Base-by-base conservation (phyloP, 2,329 filamentous ascomycete genomes). In the Coniochaeta pulveracea region DNA sequence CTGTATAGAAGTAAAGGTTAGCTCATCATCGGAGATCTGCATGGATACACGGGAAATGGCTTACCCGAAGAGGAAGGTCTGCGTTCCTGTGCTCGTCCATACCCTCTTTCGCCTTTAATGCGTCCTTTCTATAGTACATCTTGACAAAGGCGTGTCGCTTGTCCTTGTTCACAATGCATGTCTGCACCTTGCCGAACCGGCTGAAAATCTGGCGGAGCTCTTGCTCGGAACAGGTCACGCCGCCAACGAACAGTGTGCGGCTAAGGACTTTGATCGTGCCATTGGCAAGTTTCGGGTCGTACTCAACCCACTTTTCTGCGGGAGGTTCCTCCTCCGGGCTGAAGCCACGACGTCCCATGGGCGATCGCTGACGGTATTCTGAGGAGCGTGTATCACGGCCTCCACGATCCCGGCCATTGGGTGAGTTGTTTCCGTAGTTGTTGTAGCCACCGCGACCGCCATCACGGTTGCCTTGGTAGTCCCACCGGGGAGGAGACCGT, bases 61-160 rank as follows among this genome's bases (percentile, higher is more conserved):
- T 62, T 67, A 82, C 77, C 46, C 81, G 72, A 34, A 85, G 73
- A 43, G 85, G 75, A 46, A 82, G 72, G 33, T 85, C 80, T 5
- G 79, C 69, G 38, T 77, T 72, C 42, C 81, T 76, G 40, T 76
- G 74, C 34, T 76, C 77, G 54, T 95, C 88, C 77, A 96, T 94
- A 33, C 78, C 84, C 23, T 81, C 74, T 53, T 93, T 93, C 33
- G 91, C 91, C 40, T 56, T 64, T 38, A 93, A 71, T 10, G 91
- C 89, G 56, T 94, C 85, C 40, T 76, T 70, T 23, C 93, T 85
- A 42, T 76, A 91, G 44, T 91, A 73, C 91, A 98, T 98, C 62
- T 98, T 98, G 49, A 98, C 89, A 54, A 98, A 98, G 5, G 91
- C 91, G 57, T 98, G 91, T 12, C 91, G 83, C 62, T 96, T 98